Conservation (phyloP, 2,329 filamentous ascomycete genomes). For the Pseudogymnoascus sp. region DNA sequence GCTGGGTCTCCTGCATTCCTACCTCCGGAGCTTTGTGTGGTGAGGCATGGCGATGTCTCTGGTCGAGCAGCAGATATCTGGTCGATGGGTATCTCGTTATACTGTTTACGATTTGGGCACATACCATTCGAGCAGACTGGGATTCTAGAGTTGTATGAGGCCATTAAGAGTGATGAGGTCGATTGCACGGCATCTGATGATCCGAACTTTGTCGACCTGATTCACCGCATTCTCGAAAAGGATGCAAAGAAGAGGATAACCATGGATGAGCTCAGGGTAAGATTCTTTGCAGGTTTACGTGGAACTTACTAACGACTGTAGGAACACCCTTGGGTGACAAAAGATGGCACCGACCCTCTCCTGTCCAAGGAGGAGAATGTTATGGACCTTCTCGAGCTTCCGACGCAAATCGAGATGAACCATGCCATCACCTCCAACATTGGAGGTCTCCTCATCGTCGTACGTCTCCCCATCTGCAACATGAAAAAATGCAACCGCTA, state of each 20-base stretch:
- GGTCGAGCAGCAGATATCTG: constrained; percentile 91
- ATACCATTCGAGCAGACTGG: constrained; percentile 77
- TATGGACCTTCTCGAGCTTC: constrained; percentile 66
- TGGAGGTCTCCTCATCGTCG: constrained; percentile 75
- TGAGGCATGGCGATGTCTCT: constrained; percentile 77
- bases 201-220: constrained; percentile 63
- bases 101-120: constrained; percentile 79
- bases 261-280: constrained; percentile 73
- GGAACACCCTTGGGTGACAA: constrained; percentile 92
- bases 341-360: constrained; percentile 65
- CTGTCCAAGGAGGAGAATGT: constrained; percentile 82
- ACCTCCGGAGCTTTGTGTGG: constrained; percentile 82
- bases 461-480: constrained; percentile 31
- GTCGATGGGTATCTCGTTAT: constrained; percentile 96
- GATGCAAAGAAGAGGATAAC: constrained; percentile 74
- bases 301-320: constrained; percentile 32
- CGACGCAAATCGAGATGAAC: constrained; percentile 84
- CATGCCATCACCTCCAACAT: constrained; percentile 87
- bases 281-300: constrained; percentile 23
- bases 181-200: constrained; percentile 56
- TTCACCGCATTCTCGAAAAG: constrained; percentile 70
- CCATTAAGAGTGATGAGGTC: constrained; percentile 66
- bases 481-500: constrained; percentile 12
- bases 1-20: constrained; percentile 93
- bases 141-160: constrained; percentile 80